A percentile compares a stretch with the other conserved stretches of the same genome.
Evolutionary conservation across 2,329 filamentous ascomycete species (phyloP).

Genomic region (Diaporthe longicolla): DNA sequence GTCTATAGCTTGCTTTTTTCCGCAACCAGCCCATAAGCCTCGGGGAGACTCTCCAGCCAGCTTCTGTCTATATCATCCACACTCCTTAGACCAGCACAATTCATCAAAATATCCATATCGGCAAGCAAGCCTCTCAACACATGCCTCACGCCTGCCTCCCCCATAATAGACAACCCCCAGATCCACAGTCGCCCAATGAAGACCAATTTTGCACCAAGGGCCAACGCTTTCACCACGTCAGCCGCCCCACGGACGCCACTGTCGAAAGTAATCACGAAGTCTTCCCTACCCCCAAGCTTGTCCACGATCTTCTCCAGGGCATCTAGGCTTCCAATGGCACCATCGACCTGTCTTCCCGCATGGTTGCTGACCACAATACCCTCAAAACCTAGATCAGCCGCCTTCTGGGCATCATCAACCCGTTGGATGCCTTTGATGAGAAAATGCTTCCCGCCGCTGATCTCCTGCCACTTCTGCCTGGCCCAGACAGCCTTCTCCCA

Average conservation of each 20-base stretch:
- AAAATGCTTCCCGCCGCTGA: slow-evolving; percentile 71
- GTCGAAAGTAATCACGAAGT: slow-evolving; percentile 69
- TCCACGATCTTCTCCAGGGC: slow-evolving; percentile 71
- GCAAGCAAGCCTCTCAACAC: slow-evolving; percentile 73
- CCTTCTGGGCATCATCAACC: slow-evolving; percentile 69
- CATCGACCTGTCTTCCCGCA: slow-evolving; percentile 73
- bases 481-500: slow-evolving; percentile 76
- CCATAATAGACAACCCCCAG: slow-evolving; percentile 71
- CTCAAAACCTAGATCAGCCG: slow-evolving; percentile 70
- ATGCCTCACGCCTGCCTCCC: slow-evolving; percentile 72
- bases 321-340: slow-evolving; percentile 71
- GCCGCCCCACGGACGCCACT: slow-evolving; percentile 69
- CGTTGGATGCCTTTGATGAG: slow-evolving; percentile 75
- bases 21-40: slow-evolving; percentile 44
- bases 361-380: slow-evolving; percentile 73
- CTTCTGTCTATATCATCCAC: slow-evolving; percentile 65
- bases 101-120: slow-evolving; percentile 74
- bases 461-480: slow-evolving; percentile 70
- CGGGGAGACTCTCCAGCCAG: slow-evolving; percentile 58
- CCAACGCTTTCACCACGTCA: slow-evolving; percentile 73
- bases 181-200: slow-evolving; percentile 74
- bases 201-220: slow-evolving; percentile 73
- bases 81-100: slow-evolving; percentile 67
- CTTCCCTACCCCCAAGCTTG: slow-evolving; percentile 51
- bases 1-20: slow-evolving; percentile 43